Evolutionary conservation across 495 filamentous ascomycete genomes (phyloP), one percentile per base, ranked within the genome.

Genomic region (Aspergillus mulundensis): DNA sequence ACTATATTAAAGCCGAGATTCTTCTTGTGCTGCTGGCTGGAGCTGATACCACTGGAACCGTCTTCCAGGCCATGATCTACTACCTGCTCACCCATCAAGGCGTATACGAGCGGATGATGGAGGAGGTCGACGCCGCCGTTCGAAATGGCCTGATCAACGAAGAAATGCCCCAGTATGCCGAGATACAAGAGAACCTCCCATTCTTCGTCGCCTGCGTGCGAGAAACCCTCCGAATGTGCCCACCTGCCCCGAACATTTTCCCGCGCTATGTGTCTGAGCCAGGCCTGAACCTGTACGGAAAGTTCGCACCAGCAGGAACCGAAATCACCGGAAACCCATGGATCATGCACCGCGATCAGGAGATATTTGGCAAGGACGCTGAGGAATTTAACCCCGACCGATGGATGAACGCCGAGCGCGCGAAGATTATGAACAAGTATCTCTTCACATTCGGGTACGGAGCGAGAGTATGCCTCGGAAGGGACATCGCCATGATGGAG

Each of bases 11-110:
- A 50, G 77, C 79, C 0, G 82, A 83, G 65, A 75, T 80, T 19
- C 64, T 83, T 2, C 67, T 83, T 0, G 73, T 84, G 16, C 64
- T 84, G 43, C 70, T 86, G 10, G 85, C 84, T 2, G 84, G 83
- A n/a, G 79, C 83, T 7, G 86, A 90, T 56, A 86, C 85, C 11
- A 83, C 80, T 0, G 79, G 81, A 0, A 82, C 78, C 1, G 71
- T 78, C 8, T 77, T 88, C 61, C 75, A 76, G 44, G 77, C 74
- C 1, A 71, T 82, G 39, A 66, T 88, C 41, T 58, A 75, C 20
- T 78, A 81, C 57, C 65, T 88, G 20, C 60, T 86, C 12, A 69
- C 67, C 6, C 70, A 76, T 45, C 71, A 74, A 0, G 32, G 47
- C 0, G 68, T 74, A 0, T 86, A 85, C 62, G 62, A 70, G 7